Conservation (phyloP, 371 early-diverging fungal species). For the Racocetra persica region DNA sequence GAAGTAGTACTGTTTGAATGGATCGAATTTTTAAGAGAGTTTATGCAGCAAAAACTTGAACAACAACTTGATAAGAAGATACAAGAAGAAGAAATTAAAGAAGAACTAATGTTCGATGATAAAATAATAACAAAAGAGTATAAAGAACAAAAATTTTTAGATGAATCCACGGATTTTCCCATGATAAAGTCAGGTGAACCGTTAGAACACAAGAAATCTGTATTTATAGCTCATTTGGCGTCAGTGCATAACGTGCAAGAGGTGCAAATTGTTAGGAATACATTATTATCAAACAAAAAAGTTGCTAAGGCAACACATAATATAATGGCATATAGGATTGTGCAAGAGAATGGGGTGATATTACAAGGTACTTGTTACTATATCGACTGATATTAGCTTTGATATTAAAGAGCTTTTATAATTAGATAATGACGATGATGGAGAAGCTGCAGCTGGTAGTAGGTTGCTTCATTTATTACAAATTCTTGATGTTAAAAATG, state of each 20-base stretch:
- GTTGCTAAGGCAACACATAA: constrained; percentile 83
- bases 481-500: constrained; percentile 73
- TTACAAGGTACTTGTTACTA: constrained; percentile 54
- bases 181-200: constrained; percentile 57
- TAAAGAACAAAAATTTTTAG: not conserved
- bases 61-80: no score
- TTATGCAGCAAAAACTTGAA: constrained; percentile 25
- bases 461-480: constrained; percentile 81
- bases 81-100: not conserved
- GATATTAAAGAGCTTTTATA: not conserved
- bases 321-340: constrained; percentile 88
- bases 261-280: constrained; percentile 64
- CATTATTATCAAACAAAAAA: constrained; percentile 74
- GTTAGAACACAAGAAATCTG: constrained; percentile 82
- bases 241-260: constrained; percentile 64
- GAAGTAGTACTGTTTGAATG: constrained; percentile 82
- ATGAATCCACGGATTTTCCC: not conserved
- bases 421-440: constrained; percentile 83
- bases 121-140: not conserved
- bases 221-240: constrained; percentile 87
- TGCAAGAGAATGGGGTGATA: constrained; percentile 60
- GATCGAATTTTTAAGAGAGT: constrained; percentile 70
- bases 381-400: not conserved
- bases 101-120: not conserved
- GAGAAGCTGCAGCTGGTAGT: constrained; percentile 85